phyloP scores from a whole-genome alignment of 2,329 filamentous ascomycete genomes.

The Epichloe amarillans region DNA sequence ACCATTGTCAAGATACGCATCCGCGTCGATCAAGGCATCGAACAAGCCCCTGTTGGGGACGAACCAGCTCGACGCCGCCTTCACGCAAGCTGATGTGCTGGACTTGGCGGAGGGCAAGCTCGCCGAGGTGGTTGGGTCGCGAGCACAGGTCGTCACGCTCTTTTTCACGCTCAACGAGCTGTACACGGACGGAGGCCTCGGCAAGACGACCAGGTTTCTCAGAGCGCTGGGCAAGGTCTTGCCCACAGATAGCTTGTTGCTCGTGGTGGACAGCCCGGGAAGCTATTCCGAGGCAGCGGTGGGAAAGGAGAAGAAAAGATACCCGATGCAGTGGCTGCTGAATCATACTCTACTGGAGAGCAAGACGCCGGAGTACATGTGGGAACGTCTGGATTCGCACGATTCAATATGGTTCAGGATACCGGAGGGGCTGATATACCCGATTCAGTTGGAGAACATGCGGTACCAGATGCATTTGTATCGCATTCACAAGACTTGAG shows the following conservation, averaged over 20 bases:
- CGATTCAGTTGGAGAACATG: slow-evolving; percentile 86
- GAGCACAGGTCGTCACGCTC: slow-evolving; percentile 55
- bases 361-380: slow-evolving; percentile 30
- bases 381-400: slow-evolving; percentile 62
- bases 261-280: slow-evolving; percentile 87
- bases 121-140: slow-evolving; percentile 14
- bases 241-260: slow-evolving; percentile 48
- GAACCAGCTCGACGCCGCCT: slow-evolving; percentile 25
- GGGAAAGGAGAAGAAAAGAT: slow-evolving; percentile 48
- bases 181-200: slow-evolving; percentile 61
- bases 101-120: slow-evolving; percentile 23
- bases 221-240: slow-evolving; percentile 49
- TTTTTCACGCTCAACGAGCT: slow-evolving; percentile 96
- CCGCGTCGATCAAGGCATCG: slow-evolving; percentile 28
- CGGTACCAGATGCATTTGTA: slow-evolving; percentile 88
- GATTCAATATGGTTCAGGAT: slow-evolving; percentile 82
- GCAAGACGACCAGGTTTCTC: slow-evolving; percentile 65
- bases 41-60: slow-evolving; percentile 31
- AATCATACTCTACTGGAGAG: slow-evolving; percentile 59
- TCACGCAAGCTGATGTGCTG: slow-evolving; percentile 37
- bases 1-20: slow-evolving; percentile 38
- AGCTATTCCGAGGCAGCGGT: slow-evolving; percentile 78
- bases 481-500: slow-evolving; percentile 14
- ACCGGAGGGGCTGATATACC: slow-evolving; percentile 53
- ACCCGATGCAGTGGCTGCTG: slow-evolving; percentile 89